These are phyloP conservation scores for Pythium chondricola DNA, from an alignment of 352 stramenopile genomes.

Conservation along the genomic window DNA sequence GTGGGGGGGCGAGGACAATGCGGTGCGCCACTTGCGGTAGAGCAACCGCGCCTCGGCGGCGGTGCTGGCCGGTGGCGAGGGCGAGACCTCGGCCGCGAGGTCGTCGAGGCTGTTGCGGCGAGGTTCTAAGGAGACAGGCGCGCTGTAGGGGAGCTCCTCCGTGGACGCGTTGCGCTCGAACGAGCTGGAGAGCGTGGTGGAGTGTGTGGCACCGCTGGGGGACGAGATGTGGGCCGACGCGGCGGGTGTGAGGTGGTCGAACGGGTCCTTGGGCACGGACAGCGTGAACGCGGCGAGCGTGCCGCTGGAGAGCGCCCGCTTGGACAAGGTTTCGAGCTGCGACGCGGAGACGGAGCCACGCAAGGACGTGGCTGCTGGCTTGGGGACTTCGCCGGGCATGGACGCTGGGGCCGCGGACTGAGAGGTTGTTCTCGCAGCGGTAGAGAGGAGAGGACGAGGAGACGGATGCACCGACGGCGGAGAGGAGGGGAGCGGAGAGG, in stretches of 20 bases:
- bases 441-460: not conserved
- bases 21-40: conserved; percentile 75
- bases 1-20: conserved; percentile 3
- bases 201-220: conserved; percentile 10
- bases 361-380: conserved; percentile 9
- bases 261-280: not conserved
- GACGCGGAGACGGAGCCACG: conserved; percentile 16
- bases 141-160: conserved; percentile 16
- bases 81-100: conserved; percentile 38
- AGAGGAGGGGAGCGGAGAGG: too few relatives aligned
- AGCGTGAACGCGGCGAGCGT: conserved; percentile 21
- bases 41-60: conserved; percentile 62
- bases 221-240: conserved; percentile 28
- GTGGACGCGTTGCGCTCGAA: conserved; percentile 17
- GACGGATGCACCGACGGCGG: not conserved
- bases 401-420: too few relatives aligned
- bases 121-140: conserved; percentile 1
- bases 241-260: conserved; percentile 12
- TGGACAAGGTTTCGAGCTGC: conserved; percentile 7
- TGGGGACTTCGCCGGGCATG: conserved; percentile 18
- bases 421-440: not conserved
- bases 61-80: conserved; percentile 41
- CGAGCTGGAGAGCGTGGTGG: conserved; percentile 9
- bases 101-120: conserved; percentile 67
- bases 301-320: not conserved